Conservation (phyloP, 768 basidiomycete genomes). For the Termitomyces sp. region DNA sequence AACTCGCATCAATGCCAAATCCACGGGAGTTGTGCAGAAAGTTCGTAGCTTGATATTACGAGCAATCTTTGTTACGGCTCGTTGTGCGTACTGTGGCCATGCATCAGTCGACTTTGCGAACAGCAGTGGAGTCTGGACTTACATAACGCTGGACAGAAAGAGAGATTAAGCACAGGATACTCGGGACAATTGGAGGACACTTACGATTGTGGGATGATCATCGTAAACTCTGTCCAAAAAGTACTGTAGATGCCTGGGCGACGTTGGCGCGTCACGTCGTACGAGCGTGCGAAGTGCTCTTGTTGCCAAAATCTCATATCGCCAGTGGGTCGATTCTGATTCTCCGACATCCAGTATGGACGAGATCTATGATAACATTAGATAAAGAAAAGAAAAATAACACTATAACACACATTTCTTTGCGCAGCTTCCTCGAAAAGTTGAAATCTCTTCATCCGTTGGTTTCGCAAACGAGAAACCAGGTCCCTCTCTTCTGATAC, state of each 20-base stretch:
- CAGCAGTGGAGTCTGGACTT: slow-evolving; percentile 17
- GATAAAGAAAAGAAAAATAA: not conserved
- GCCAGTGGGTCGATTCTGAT: slow-evolving; percentile 68
- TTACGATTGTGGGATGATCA: slow-evolving; percentile 61
- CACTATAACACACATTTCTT: slow-evolving; percentile 33
- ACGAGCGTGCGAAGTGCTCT: slow-evolving; percentile 64
- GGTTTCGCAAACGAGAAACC: slow-evolving; percentile 33
- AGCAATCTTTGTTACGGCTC: slow-evolving; percentile 71
- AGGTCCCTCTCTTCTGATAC: slow-evolving; percentile 30
- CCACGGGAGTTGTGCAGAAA: slow-evolving; percentile 46
- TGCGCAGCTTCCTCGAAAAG: slow-evolving; percentile 35
- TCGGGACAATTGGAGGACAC: slow-evolving; percentile 16
- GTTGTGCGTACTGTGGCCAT: slow-evolving; percentile 52
- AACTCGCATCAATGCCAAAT: slow-evolving; percentile 55
- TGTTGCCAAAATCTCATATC: slow-evolving; percentile 66
- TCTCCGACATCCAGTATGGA: slow-evolving; percentile 56
- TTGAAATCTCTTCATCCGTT: slow-evolving; percentile 38
- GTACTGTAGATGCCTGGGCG: slow-evolving; percentile 42
- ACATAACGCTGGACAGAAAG: slow-evolving; percentile 47
- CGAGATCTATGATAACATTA: slow-evolving; percentile 17
- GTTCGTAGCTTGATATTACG: slow-evolving; percentile 82
- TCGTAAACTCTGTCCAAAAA: slow-evolving; percentile 58
- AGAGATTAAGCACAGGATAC: not conserved
- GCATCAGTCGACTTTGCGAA: not conserved
- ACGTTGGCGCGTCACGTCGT: slow-evolving; percentile 54